Conservation (phyloP, 768 basidiomycete species). For the Boletus eberwhitei region DNA sequence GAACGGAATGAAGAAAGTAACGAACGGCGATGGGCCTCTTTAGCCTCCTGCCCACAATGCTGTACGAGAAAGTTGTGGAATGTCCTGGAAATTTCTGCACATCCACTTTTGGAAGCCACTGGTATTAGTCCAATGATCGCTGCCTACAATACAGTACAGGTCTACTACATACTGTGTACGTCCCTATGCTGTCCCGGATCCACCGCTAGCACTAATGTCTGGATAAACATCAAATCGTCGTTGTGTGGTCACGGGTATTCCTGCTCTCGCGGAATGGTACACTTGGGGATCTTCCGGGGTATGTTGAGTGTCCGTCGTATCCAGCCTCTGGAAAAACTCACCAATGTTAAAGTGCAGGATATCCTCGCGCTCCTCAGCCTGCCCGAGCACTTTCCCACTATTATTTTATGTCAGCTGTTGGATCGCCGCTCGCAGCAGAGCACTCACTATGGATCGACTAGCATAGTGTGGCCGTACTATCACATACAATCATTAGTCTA, state of each 20-base stretch:
- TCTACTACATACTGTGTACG: neutral
- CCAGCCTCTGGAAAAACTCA: slow-evolving; percentile 35
- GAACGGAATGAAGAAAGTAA: slow-evolving; percentile 13
- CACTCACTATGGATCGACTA: slow-evolving; percentile 85
- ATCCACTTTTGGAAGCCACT: slow-evolving; percentile 21
- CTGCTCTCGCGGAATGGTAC: slow-evolving; percentile 64
- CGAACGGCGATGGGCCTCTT: slow-evolving; percentile 17
- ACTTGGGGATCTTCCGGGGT: slow-evolving; percentile 55
- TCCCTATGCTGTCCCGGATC: neutral
- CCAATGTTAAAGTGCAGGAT: slow-evolving; percentile 83
- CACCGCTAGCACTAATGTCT: slow-evolving; percentile 49
- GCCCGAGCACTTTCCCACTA: slow-evolving; percentile 66
- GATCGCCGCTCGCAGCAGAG: neutral
- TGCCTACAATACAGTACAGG: neutral
- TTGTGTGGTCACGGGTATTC: slow-evolving; percentile 91
- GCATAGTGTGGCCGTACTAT: slow-evolving; percentile 88
- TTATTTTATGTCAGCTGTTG: slow-evolving; percentile 31
- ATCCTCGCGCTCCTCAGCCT: slow-evolving; percentile 73
- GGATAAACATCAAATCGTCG: slow-evolving; percentile 90
- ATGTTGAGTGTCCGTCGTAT: neutral
- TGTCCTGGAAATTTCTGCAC: slow-evolving; percentile 25
- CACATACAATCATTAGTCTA: neutral
- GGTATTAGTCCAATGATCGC: neutral
- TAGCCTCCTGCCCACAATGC: slow-evolving; percentile 28
- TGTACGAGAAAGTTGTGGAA: slow-evolving; percentile 38